These are phyloP conservation scores for thale cress (Arabidopsis thaliana) DNA, from an alignment of 345 rosid genomes.

Conservation along the genomic window DNA sequence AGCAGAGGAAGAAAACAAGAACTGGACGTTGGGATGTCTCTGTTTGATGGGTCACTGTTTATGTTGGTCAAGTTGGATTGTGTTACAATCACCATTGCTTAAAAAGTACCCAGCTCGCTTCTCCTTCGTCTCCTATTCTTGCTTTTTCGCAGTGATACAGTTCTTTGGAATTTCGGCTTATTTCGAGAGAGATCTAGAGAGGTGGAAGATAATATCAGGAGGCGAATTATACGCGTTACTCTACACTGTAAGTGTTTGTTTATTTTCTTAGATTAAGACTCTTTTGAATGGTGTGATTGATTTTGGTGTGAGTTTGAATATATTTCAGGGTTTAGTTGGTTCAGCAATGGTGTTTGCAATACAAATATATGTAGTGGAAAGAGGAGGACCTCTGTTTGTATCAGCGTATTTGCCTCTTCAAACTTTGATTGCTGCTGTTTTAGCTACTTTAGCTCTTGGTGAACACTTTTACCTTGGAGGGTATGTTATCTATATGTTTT, in stretches of 20 bases:
- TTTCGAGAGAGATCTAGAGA: constrained; percentile 60
- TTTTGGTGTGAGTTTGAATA: constrained; percentile 3
- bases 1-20: constrained; percentile 46
- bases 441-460: constrained; percentile 59
- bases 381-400: constrained; percentile 72
- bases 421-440: constrained; percentile 64
- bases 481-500: constrained; percentile 38
- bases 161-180: constrained; percentile 61
- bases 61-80: constrained; percentile 94
- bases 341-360: constrained; percentile 72
- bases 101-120: constrained; percentile 87
- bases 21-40: constrained; percentile 77
- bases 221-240: constrained; percentile 59
- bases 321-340: constrained; percentile 54
- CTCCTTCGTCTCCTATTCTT: constrained; percentile 68
- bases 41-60: constrained; percentile 75
- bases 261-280: not conserved
- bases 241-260: constrained; percentile 59
- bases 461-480: constrained; percentile 75
- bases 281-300: not conserved
- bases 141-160: constrained; percentile 72
- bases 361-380: constrained; percentile 66
- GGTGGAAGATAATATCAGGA: constrained; percentile 61
- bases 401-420: constrained; percentile 67
- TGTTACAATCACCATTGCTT: constrained; percentile 71